phyloP scores from a whole-genome alignment of 1,284 basidiomycete genomes.

The Wallemia ichthyophaga region DNA sequence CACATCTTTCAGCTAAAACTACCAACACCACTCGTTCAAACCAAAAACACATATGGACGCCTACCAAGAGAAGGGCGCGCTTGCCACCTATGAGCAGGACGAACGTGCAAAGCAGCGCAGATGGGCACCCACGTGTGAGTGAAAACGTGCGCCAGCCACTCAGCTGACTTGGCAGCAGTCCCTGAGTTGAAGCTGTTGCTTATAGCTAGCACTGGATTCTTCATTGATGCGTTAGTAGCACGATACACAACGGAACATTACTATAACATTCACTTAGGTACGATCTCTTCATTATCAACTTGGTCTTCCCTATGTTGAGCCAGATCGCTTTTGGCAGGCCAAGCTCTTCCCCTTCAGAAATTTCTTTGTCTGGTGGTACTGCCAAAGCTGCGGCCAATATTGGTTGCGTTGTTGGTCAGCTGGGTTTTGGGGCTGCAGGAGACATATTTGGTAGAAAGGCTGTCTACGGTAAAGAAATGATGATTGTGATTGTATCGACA shows the following conservation, averaged over 20 bases:
- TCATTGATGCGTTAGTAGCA: constrained; percentile 20
- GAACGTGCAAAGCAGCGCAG: background rate
- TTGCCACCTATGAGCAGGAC: background rate
- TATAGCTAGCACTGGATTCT: constrained; percentile 33
- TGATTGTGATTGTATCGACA: constrained; percentile 41
- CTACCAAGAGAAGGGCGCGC: background rate
- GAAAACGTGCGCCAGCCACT: too few relatives aligned
- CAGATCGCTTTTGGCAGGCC: constrained; percentile 6
- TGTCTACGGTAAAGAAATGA: constrained; percentile 42
- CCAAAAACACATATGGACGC: constrained; percentile 1
- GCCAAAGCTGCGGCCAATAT: constrained; percentile 39
- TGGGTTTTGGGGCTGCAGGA: constrained; percentile 33
- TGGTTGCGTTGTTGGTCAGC: constrained; percentile 40
- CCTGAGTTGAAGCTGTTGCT: background rate
- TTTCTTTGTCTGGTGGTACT: constrained; percentile 15
- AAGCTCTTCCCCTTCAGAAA: background rate
- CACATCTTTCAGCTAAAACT: background rate
- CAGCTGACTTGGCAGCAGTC: too few relatives aligned
- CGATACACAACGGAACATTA: too few relatives aligned
- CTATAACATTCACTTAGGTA: constrained; percentile 34
- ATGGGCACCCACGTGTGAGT: too few relatives aligned
- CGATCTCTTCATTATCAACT: constrained; percentile 21
- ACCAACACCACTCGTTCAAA: background rate
- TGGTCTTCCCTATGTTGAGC: constrained; percentile 1
- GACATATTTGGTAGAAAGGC: constrained; percentile 39